Base-by-base conservation (phyloP, 345 rosid genomes). In the Rhizophora mangle region DNA sequence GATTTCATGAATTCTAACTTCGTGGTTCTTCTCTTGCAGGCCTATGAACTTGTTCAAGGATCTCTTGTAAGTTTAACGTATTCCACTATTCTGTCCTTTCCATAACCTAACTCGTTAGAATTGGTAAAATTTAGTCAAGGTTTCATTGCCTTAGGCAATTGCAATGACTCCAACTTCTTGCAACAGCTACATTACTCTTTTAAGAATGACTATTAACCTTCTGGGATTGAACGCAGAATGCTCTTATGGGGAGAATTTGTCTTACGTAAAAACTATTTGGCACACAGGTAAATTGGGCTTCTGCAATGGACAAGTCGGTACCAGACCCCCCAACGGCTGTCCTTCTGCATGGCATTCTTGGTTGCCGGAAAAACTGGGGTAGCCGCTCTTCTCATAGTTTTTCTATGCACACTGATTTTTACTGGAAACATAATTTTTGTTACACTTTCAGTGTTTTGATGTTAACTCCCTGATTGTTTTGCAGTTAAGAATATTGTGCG, bases 361-460 rank as follows among this genome's bases (percentile, higher is more conserved):
- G 98, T 62, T 75, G 96, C 76, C 75, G 95, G 66, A 94, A 94
- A 77, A 94, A 94, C 68, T 94, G 95, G 97, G 90, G 98, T 94
- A 74, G 64, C 90, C 78, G n/a, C 36, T 47, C 2, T 8, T 2
- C 15, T 61, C 21, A 34, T 60, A 16, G 31, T 27, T 60, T 27
- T 56, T 24, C 22, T 15, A 24, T 56, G 13, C 16, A 15, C 30
- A 10, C 29, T 56, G 30, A 22, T 15, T 56, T 22, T 22, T 56
- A 27, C 29, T 0, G 6, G 11, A 22, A 27, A 24, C 29, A 3
- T 27, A 56, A 56, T 56, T 56, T 24, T 24, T 3, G 6, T 24
- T 56, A 22, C 30, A 3, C 29, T 21, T 56, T 24, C 30, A 24
- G 18, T 43, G 49, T 56, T 56, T 55, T 56, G 31, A 24, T 15